phyloP scores from a whole-genome alignment of 2,329 filamentous ascomycete genomes.

The Fusarium albosuccineum region DNA sequence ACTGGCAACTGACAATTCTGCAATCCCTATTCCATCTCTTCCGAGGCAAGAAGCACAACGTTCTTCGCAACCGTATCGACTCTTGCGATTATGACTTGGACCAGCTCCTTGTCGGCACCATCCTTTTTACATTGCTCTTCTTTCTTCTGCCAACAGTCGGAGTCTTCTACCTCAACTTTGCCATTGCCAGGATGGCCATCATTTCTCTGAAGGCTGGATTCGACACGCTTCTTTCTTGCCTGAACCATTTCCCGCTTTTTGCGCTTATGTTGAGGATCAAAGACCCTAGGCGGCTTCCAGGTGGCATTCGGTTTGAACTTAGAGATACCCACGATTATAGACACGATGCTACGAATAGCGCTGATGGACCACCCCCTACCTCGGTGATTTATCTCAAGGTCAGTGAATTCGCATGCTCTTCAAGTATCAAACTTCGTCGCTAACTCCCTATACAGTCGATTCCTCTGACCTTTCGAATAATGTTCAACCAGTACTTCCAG shows the following conservation, averaged over 20 bases:
- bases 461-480: slow-evolving; percentile 88
- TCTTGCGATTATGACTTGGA: slow-evolving; percentile 99
- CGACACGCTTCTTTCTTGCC: slow-evolving; percentile 90
- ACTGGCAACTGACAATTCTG: slow-evolving; percentile 98
- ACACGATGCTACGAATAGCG: slow-evolving; percentile 53
- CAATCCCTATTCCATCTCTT: slow-evolving; percentile 99
- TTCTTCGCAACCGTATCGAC: slow-evolving; percentile 96
- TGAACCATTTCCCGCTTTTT: slow-evolving; percentile 98
- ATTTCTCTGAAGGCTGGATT: slow-evolving; percentile 92
- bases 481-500: slow-evolving; percentile 98
- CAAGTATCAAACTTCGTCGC: neutral
- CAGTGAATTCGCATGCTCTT: slow-evolving; percentile 31
- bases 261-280: slow-evolving; percentile 96
- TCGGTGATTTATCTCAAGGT: slow-evolving; percentile 92
- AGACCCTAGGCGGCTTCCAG: slow-evolving; percentile 89
- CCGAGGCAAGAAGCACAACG: slow-evolving; percentile 96
- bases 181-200: slow-evolving; percentile 92
- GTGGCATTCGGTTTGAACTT: slow-evolving; percentile 89
- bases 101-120: slow-evolving; percentile 94
- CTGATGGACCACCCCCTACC: slow-evolving; percentile 70
- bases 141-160: slow-evolving; percentile 95
- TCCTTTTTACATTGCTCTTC: slow-evolving; percentile 94
- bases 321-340: slow-evolving; percentile 74
- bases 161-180: slow-evolving; percentile 97
- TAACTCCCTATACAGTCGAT: slow-evolving; percentile 72